These are phyloP conservation scores for Colletotrichum spaethianum DNA, from an alignment of 2,329 filamentous ascomycete genomes.

Conservation along the genomic window DNA sequence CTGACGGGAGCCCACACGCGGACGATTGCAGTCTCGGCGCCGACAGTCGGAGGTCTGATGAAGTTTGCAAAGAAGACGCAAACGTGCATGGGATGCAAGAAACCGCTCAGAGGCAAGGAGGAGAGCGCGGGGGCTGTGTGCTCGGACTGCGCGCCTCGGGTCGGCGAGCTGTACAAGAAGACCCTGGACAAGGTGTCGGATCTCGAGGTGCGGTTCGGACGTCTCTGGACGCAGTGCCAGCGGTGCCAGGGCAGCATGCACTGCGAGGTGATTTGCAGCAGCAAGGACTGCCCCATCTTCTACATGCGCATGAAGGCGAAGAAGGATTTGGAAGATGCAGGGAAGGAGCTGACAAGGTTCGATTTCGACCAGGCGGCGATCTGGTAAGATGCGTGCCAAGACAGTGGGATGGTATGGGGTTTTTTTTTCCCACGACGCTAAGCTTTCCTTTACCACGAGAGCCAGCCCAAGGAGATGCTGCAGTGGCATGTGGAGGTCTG, in stretches of 20 bases:
- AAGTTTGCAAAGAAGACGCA: conserved; percentile 98
- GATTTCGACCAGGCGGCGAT: conserved; percentile 84
- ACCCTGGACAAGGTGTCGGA: conserved; percentile 90
- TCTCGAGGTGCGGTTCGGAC: conserved; percentile 90
- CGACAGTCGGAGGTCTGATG: conserved; percentile 94
- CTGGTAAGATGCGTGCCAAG: conserved; percentile 56
- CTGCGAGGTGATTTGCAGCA: conserved; percentile 97
- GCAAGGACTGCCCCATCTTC: conserved; percentile 97
- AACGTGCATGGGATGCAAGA: conserved; percentile 99
- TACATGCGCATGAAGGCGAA: conserved; percentile 99
- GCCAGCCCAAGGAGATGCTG: conserved; percentile 27
- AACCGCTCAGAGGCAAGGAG: conserved; percentile 84
- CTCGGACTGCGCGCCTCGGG: conserved; percentile 83
- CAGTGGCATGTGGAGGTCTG: conserved; percentile 10
- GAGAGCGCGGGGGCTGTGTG: conserved; percentile 92
- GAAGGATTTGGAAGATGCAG: conserved; percentile 97
- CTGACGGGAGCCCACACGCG: conserved; percentile 95
- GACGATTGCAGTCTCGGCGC: conserved; percentile 92
- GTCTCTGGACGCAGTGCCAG: conserved; percentile 98
- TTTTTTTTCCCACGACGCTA: conserved; percentile 18
- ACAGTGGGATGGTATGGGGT: conserved; percentile 1
- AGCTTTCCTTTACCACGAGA: conserved; percentile 22
- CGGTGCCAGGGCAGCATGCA: conserved; percentile 98
- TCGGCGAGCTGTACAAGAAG: conserved; percentile 95
- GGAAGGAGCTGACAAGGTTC: conserved; percentile 91